These are phyloP conservation scores for Candolleomyces aberdarensis DNA, from an alignment of 768 basidiomycete genomes.

Conservation along the genomic window DNA sequence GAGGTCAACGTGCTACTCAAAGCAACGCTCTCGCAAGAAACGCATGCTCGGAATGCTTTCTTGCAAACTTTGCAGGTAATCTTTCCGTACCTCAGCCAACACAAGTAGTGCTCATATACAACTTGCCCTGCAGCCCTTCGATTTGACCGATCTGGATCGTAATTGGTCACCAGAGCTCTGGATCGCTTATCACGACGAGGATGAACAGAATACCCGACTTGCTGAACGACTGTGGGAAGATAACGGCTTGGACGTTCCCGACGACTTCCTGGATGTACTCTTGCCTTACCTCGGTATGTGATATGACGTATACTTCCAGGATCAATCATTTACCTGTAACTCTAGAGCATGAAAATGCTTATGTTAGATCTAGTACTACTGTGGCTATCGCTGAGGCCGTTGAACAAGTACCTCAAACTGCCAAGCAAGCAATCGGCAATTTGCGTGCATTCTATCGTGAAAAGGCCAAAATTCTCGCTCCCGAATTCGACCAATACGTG, in stretches of 20 bases:
- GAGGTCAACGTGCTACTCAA: slow-evolving; percentile 67
- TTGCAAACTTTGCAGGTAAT: slow-evolving; percentile 85
- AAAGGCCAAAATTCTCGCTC: slow-evolving; percentile 84
- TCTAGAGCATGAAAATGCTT: slow-evolving; percentile 73
- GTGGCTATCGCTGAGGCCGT: slow-evolving; percentile 75
- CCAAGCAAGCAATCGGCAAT: slow-evolving; percentile 42
- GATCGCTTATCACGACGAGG: slow-evolving; percentile 83
- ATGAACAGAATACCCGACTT: slow-evolving; percentile 82
- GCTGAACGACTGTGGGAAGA: slow-evolving; percentile 91
- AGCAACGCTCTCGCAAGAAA: slow-evolving; percentile 83
- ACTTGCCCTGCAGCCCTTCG: slow-evolving; percentile 64
- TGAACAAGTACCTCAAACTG: slow-evolving; percentile 63
- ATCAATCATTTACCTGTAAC: not conserved
- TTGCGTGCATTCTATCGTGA: slow-evolving; percentile 79
- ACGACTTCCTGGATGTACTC: slow-evolving; percentile 56
- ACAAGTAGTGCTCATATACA: not conserved
- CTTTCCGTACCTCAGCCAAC: not conserved
- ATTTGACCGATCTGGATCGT: slow-evolving; percentile 82
- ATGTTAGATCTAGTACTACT: slow-evolving; percentile 74
- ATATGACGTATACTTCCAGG: not conserved
- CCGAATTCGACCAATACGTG: slow-evolving; percentile 93
- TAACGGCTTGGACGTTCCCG: slow-evolving; percentile 86
- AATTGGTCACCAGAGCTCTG: slow-evolving; percentile 83
- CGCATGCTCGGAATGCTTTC: slow-evolving; percentile 82
- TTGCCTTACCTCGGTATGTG: slow-evolving; percentile 65